These are phyloP conservation scores for Hirsutella rhossiliensis DNA, from an alignment of 2,329 filamentous ascomycete genomes.

Conservation along the genomic window DNA sequence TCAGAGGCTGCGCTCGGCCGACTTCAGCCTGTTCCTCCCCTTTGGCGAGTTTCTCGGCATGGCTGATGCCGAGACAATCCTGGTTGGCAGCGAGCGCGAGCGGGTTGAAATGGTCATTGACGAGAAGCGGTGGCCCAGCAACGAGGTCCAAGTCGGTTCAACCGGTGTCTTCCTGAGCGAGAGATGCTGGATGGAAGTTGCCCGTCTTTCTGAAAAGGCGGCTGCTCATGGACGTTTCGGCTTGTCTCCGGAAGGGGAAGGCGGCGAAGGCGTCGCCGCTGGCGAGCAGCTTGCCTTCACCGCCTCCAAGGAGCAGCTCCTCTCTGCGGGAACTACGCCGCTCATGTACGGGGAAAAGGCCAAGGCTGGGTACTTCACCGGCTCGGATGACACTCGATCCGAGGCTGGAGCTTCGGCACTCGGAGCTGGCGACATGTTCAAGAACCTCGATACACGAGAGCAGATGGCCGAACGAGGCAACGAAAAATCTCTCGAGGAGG, in stretches of 20 bases:
- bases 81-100: constrained; percentile 86
- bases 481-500: constrained; percentile 78
- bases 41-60: constrained; percentile 92
- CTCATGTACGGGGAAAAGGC: constrained; percentile 64
- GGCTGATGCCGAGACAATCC: constrained; percentile 68
- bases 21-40: constrained; percentile 91
- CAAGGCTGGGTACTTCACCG: constrained; percentile 71
- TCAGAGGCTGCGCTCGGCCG: constrained; percentile 79
- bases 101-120: constrained; percentile 87
- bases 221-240: constrained; percentile 31
- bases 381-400: constrained; percentile 72
- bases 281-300: constrained; percentile 44
- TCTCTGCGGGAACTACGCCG: constrained; percentile 39
- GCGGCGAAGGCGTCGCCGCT: constrained; percentile 48
- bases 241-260: constrained; percentile 44
- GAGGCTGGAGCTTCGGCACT: constrained; percentile 89
- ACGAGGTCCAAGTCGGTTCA: constrained; percentile 80
- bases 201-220: constrained; percentile 56
- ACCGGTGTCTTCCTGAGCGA: constrained; percentile 96
- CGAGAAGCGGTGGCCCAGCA: constrained; percentile 81
- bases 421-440: constrained; percentile 93
- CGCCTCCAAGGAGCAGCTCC: constrained; percentile 48
- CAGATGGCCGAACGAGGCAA: constrained; percentile 94
- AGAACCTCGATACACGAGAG: constrained; percentile 84
- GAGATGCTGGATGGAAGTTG: constrained; percentile 85